Evolutionary conservation across 164 flowering plant species (phyloP).

Genomic region (Taxillus chinensis): DNA sequence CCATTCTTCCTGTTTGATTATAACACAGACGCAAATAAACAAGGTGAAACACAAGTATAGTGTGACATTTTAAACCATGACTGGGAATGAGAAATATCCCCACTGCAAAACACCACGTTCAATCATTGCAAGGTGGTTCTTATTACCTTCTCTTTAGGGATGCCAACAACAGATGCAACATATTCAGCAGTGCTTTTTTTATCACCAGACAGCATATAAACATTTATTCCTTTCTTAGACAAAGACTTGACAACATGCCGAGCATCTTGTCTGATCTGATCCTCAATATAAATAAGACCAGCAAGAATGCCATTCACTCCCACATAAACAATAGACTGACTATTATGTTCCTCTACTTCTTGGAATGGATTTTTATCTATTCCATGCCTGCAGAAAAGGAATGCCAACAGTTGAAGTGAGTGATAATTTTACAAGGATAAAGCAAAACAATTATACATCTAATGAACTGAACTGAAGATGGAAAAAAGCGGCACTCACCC

Average conservation of each 20-base stretch:
- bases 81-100: no score
- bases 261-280: constrained; percentile 92
- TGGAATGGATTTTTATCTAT: constrained; percentile 34
- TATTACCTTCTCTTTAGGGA: constrained; percentile 66
- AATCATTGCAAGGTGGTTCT: neutral
- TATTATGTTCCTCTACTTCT: constrained; percentile 42
- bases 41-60: no score
- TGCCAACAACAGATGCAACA: constrained; percentile 89
- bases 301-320: constrained; percentile 70
- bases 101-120: no score
- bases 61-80: no score
- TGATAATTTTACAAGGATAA: no score
- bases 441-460: no score
- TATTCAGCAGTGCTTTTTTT: constrained; percentile 76
- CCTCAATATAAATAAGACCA: constrained; percentile 86
- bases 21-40: no score
- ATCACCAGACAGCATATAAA: constrained; percentile 93
- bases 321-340: constrained; percentile 80
- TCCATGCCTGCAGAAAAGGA: constrained; percentile 63
- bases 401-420: neutral
- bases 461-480: no score
- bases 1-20: no score
- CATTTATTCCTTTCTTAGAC: constrained; percentile 51
- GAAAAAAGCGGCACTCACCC: no score
- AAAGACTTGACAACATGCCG: constrained; percentile 53